A percentile compares a stretch with the other conserved stretches of the same genome.
phyloP scores from a whole-genome alignment of 192 early-diverging fungal species.

The Coemansia asiatica region DNA sequence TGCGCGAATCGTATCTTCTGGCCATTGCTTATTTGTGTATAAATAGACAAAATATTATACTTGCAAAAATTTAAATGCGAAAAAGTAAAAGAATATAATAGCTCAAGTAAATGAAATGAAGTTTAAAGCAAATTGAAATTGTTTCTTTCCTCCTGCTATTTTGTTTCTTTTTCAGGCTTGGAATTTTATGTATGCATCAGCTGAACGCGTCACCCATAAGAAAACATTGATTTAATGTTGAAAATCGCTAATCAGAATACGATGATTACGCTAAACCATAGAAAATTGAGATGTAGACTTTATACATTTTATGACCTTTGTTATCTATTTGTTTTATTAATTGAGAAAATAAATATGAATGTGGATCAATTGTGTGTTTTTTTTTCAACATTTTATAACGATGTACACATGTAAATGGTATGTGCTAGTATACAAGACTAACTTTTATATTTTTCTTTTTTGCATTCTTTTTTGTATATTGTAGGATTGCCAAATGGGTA shows the following conservation, averaged over 20 bases:
- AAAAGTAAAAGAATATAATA: too few relatives aligned
- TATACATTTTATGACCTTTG: not conserved
- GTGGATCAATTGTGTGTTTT: not conserved
- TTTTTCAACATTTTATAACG: not conserved
- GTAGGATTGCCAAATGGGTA: constrained; percentile 8
- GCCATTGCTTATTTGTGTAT: constrained; percentile 63
- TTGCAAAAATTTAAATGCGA: too few relatives aligned
- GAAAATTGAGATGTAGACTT: too few relatives aligned
- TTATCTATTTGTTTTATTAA: not conserved
- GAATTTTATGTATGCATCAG: not conserved
- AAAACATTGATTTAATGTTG: constrained; percentile 5
- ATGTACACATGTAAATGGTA: too few relatives aligned
- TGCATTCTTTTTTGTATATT: not conserved
- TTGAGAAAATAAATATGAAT: too few relatives aligned
- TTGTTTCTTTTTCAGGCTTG: not conserved
- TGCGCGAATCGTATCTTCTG: constrained; percentile 96
- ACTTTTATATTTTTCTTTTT: too few relatives aligned
- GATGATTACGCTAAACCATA: constrained; percentile 8
- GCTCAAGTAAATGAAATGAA: too few relatives aligned
- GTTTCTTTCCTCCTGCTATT: not conserved
- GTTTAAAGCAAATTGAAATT: not conserved
- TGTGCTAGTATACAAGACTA: too few relatives aligned
- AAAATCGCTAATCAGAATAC: constrained; percentile 9
- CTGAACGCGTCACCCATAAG: constrained; percentile 33
- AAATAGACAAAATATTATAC: too few relatives aligned